Evolutionary conservation across 495 filamentous ascomycete genomes (phyloP).

Genomic region (Trichoderma erinaceum): DNA sequence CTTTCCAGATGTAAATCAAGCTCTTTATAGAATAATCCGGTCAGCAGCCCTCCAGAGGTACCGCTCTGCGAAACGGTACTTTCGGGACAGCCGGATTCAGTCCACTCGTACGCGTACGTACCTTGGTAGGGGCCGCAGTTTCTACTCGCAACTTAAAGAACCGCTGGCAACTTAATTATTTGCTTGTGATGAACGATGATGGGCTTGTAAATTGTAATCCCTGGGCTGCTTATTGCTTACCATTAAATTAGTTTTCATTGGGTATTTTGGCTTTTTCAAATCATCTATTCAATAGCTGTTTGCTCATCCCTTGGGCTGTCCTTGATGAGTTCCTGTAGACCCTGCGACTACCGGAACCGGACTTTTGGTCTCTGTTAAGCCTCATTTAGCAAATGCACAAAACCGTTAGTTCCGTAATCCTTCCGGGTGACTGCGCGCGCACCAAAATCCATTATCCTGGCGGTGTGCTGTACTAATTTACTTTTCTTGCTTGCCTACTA

Average conservation of each 20-base stretch:
- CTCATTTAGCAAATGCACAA: background rate
- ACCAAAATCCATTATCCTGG: no score
- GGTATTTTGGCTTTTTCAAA: background rate
- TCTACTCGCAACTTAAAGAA: background rate
- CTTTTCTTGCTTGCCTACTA: no score
- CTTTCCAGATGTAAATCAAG: background rate
- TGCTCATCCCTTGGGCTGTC: background rate
- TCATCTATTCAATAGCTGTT: background rate
- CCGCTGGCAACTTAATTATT: background rate
- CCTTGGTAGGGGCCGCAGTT: background rate
- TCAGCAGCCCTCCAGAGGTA: conserved; percentile 5
- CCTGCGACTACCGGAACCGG: background rate
- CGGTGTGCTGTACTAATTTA: no score
- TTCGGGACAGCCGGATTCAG: conserved; percentile 9
- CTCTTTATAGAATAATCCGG: background rate
- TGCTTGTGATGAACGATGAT: background rate
- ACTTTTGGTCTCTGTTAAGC: background rate
- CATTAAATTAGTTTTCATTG: background rate
- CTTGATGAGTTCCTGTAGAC: background rate
- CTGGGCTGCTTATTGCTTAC: background rate
- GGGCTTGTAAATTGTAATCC: background rate
- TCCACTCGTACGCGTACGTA: conserved; percentile 8
- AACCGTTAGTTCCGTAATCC: background rate
- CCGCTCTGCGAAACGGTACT: background rate
- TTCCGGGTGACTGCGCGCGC: background rate